Evolutionary conservation across 2,329 filamentous ascomycete genomes (phyloP).

Genomic region (Monosporascus sp.): DNA sequence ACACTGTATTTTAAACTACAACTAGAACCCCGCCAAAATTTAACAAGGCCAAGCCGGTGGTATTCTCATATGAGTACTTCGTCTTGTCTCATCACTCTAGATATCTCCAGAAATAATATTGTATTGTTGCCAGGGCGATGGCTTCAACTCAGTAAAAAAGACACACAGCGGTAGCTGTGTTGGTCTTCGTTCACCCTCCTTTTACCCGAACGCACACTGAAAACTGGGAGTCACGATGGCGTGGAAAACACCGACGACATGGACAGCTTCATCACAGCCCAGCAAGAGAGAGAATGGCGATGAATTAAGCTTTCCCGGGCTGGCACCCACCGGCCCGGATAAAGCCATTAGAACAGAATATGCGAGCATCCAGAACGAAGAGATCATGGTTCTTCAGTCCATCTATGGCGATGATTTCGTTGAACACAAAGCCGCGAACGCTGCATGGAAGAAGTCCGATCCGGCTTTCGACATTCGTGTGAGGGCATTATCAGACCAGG

Average conservation of each 20-base stretch:
- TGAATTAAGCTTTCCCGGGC: constrained; percentile 48
- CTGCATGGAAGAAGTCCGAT: constrained; percentile 89
- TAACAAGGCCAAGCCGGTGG: not conserved
- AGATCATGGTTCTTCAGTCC: constrained; percentile 77
- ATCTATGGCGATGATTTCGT: constrained; percentile 89
- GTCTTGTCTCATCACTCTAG: not conserved
- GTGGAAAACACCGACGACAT: constrained; percentile 42
- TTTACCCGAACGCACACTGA: constrained; percentile 14
- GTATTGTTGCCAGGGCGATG: constrained; percentile 31
- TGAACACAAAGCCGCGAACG: constrained; percentile 62
- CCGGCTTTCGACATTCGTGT: constrained; percentile 77
- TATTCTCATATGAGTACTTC: no score
- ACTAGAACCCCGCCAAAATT: not conserved
- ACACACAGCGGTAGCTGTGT: constrained; percentile 51
- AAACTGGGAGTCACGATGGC: constrained; percentile 40
- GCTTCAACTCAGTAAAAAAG: constrained; percentile 40
- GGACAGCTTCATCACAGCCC: constrained; percentile 43
- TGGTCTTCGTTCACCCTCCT: constrained; percentile 28
- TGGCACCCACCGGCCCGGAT: constrained; percentile 38
- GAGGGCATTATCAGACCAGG: constrained; percentile 66
- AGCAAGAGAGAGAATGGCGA: constrained; percentile 33
- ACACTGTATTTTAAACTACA: not conserved
- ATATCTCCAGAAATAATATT: constrained; percentile 3
- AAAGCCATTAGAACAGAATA: constrained; percentile 56
- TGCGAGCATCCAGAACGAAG: constrained; percentile 79